phyloP scores from a whole-genome alignment of 164 flowering plant species.

The Macadamia integrifolia region DNA sequence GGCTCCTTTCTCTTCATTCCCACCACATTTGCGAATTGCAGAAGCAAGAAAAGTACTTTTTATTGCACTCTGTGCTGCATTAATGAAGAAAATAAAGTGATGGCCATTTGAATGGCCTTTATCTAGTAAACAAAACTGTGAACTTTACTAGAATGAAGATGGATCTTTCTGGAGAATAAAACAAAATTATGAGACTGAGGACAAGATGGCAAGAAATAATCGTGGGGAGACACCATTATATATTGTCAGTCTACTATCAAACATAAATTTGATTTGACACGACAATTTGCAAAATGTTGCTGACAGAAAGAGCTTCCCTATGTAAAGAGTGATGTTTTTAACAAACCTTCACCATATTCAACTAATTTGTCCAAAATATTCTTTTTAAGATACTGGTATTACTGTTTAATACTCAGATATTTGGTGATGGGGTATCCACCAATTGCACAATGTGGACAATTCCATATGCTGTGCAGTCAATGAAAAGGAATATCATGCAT shows the following conservation, averaged over 20 bases:
- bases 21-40: conserved; percentile 90
- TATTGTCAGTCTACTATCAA: too few species aligned
- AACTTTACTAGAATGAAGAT: not conserved
- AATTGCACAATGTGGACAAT: too few species aligned
- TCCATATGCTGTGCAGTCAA: not conserved
- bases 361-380: too few species aligned
- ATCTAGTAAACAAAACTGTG: not conserved
- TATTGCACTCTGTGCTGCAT: conserved; percentile 70
- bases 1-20: conserved; percentile 84
- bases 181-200: not conserved
- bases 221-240: too few species aligned
- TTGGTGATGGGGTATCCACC: too few species aligned
- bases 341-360: too few species aligned
- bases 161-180: not conserved
- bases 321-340: too few species aligned
- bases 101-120: not conserved
- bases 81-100: conserved; percentile 10
- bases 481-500: not conserved
- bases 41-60: conserved; percentile 74
- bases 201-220: not conserved
- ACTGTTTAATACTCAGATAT: too few species aligned
- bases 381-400: too few species aligned
- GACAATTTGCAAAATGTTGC: too few species aligned
- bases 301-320: too few species aligned
- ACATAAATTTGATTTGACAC: too few species aligned